Evolutionary conservation across 257 asterid genomes (phyloP), one percentile per base, ranked within the genome.

Genomic region (Lithospermum erythrorhizon): DNA sequence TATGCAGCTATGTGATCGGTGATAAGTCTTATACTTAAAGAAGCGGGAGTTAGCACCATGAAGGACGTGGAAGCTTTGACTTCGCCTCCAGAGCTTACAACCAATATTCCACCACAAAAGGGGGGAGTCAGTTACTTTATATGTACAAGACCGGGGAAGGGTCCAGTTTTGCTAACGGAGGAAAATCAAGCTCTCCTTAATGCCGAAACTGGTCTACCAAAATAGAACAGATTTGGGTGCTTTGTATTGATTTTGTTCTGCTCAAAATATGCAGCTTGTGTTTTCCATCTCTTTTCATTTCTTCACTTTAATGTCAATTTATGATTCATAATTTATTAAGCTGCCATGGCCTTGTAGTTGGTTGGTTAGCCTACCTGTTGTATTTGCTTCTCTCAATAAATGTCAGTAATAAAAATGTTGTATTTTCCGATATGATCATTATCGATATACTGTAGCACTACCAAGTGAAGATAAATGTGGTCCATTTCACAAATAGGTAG

Each of bases 101-200:
- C 79, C 24, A 85, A 69, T 60, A 49, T 51, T 71, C 74, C 82
- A 2, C 48, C 69, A 9, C 90, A 80, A 59, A 88, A 56, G 60
- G 98, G 98, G 58, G 98, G 84, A 30, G 94, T 93, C 30, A 89
- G 89, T 72, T 93, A 93, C 78, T 93, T 93, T 62, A 89, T 93
- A 78, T 79, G 76, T 68, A 70, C 75, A 52, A 66, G 79, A 59
- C 81, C 81, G 6, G 89, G 89, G 32, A 73, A 68, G 69, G 98
- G 98, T 67, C 97, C 98, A 13, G 72, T 83, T 16, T 79, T 84
- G 76, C 68, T 93, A 61, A 68, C 93, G 21, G 90, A 86, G 18
- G 86, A 84, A 70, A 77, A 70, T 53, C 82, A 65, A 35, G 81
- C 98, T 56, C 98, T 88, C 60, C 86, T 93, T 24, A 68, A 81